These are phyloP conservation scores for Pythium phragmitis DNA, from an alignment of 352 stramenopile species.

Conservation along the genomic window DNA sequence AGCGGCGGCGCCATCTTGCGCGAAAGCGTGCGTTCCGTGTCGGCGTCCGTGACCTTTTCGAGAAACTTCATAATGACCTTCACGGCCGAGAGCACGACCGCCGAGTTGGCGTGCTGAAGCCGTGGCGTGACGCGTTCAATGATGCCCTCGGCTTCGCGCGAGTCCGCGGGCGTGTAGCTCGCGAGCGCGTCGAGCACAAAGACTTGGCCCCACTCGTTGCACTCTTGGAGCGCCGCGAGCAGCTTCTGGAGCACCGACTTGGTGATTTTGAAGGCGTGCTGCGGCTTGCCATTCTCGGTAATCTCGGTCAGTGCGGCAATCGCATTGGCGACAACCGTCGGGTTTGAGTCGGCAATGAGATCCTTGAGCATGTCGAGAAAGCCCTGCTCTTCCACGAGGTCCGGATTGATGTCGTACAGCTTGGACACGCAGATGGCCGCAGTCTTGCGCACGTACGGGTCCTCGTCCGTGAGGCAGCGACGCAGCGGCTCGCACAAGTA, in stretches of 20 bases:
- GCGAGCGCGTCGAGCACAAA: slow-evolving; percentile 97
- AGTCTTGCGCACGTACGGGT: slow-evolving; percentile 99
- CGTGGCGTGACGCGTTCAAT: slow-evolving; percentile 98
- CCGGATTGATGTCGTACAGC: slow-evolving; percentile 98
- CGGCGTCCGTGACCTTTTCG: slow-evolving; percentile 94
- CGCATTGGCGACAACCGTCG: slow-evolving; percentile 98
- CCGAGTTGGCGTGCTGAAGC: slow-evolving; percentile 98
- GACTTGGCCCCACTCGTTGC: slow-evolving; percentile 99
- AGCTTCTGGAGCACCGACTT: slow-evolving; percentile 98
- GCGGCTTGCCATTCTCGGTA: slow-evolving; percentile 91
- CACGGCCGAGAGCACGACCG: slow-evolving; percentile 97
- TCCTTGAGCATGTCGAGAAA: slow-evolving; percentile 97
- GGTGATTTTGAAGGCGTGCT: slow-evolving; percentile 93
- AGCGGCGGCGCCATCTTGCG: slow-evolving; percentile 97
- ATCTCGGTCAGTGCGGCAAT: slow-evolving; percentile 98
- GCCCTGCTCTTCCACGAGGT: slow-evolving; percentile 95
- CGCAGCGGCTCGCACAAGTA: slow-evolving; percentile 97
- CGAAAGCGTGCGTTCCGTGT: slow-evolving; percentile 88
- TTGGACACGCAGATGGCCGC: slow-evolving; percentile 99
- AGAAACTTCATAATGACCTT: slow-evolving; percentile 97
- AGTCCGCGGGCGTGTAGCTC: slow-evolving; percentile 94
- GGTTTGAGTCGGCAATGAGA: slow-evolving; percentile 98
- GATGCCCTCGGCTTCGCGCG: slow-evolving; percentile 96
- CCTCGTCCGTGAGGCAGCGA: slow-evolving; percentile 92
- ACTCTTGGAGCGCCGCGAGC: slow-evolving; percentile 98